Conservation (phyloP, 768 basidiomycete species). For the Tylopilus plumbeoviolaceoides region DNA sequence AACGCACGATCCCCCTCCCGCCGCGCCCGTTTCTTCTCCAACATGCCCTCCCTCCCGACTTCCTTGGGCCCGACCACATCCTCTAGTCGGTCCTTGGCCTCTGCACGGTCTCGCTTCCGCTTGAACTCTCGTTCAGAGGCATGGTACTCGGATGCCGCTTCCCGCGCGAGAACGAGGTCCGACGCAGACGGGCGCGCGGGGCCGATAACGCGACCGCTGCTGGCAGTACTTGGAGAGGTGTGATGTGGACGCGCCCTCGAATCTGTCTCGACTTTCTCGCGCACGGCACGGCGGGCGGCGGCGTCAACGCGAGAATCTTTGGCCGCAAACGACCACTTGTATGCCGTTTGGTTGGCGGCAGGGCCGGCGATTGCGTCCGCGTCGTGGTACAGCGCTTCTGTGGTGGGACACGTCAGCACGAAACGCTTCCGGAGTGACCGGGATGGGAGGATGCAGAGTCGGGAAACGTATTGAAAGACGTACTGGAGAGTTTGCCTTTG, state of each 20-base stretch:
- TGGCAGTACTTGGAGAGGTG: not conserved
- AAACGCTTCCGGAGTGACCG: not conserved
- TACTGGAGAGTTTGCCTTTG: constrained; percentile 66
- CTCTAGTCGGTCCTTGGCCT: constrained; percentile 66
- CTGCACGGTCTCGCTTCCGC: constrained; percentile 64
- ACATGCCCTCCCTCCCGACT: constrained; percentile 76
- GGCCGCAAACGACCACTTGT: constrained; percentile 85
- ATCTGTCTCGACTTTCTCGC: constrained; percentile 58
- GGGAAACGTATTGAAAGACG: not conserved
- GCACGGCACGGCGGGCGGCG: constrained; percentile 53
- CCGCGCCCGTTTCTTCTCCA: constrained; percentile 80
- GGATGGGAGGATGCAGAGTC: not conserved
- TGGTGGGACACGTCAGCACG: not conserved
- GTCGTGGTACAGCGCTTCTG: constrained; percentile 58
- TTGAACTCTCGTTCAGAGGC: constrained; percentile 51
- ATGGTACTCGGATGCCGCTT: constrained; percentile 50
- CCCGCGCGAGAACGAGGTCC: constrained; percentile 67
- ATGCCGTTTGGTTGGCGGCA: constrained; percentile 70
- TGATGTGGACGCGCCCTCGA: constrained; percentile 42
- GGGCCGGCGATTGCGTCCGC: constrained; percentile 51
- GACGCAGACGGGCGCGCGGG: constrained; percentile 66
- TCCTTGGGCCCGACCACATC: constrained; percentile 78
- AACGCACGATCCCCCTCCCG: constrained; percentile 70
- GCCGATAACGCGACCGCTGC: constrained; percentile 46
- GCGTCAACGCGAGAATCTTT: constrained; percentile 57